Percentiles rank a stretch among this genome's conserved stretches.
Conservation (phyloP, 176 grass and related monocot genomes). For the Eremochloa ophiuroides region DNA sequence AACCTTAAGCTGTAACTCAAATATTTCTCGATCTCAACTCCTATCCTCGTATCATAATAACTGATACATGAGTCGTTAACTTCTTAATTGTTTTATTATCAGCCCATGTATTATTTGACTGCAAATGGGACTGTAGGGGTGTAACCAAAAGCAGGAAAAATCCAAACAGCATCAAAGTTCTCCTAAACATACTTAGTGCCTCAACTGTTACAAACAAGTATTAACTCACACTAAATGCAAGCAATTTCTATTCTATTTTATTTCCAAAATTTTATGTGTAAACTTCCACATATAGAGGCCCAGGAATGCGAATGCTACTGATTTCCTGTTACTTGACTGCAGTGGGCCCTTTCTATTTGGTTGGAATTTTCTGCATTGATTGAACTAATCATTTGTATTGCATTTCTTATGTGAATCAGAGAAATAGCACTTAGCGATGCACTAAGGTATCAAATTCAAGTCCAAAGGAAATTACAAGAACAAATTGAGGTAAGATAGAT, state of each 20-base stretch:
- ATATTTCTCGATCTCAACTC: background rate
- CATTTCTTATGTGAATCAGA: slow-evolving; percentile 31
- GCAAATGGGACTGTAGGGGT: background rate
- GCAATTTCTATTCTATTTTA: background rate
- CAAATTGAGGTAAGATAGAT: slow-evolving; percentile 63
- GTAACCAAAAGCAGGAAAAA: background rate
- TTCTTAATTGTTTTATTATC: background rate
- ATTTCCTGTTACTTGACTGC: background rate
- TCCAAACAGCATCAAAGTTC: too few relatives aligned
- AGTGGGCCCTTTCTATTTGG: background rate
- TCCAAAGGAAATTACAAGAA: slow-evolving; percentile 64
- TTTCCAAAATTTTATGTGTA: background rate
- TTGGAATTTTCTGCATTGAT: background rate
- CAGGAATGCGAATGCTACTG: background rate
- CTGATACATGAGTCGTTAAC: background rate
- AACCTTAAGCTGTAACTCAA: background rate
- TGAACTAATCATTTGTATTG: background rate
- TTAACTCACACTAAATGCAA: background rate
- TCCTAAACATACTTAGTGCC: background rate
- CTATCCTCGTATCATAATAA: background rate
- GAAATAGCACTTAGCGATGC: slow-evolving; percentile 47
- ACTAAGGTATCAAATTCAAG: slow-evolving; percentile 67
- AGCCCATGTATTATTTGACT: background rate
- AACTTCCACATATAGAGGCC: background rate
- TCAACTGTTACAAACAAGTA: background rate